phyloP scores from a whole-genome alignment of 225 moss, liverwort and hornwort species.

The Pseudisothecium myosuroides region DNA sequence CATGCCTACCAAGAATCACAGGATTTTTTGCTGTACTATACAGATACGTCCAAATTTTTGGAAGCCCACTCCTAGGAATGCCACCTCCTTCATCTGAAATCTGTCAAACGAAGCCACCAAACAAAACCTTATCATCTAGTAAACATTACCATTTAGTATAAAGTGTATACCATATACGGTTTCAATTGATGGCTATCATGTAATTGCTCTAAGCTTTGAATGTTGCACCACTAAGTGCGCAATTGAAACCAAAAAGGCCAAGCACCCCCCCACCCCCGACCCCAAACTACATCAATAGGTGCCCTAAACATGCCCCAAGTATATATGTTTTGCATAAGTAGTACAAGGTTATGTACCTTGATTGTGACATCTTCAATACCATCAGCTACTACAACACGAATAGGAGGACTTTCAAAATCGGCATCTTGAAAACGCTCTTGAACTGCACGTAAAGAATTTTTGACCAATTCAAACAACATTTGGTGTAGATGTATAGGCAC shows the following conservation, averaged over 20 bases:
- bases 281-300: background rate
- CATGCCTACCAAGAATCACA: constrained; percentile 31
- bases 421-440: constrained; percentile 80
- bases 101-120: background rate
- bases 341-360: constrained; percentile 26
- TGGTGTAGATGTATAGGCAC: constrained; percentile 82
- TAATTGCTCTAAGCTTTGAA: background rate
- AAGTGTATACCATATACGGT: background rate
- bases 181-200: background rate
- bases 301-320: background rate
- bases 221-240: background rate
- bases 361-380: constrained; percentile 82
- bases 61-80: constrained; percentile 77
- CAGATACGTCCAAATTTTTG: constrained; percentile 77
- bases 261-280: too few relatives aligned
- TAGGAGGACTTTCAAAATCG: constrained; percentile 62
- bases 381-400: constrained; percentile 80
- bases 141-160: background rate
- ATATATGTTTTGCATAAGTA: background rate
- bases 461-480: constrained; percentile 85
- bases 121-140: background rate
- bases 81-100: constrained; percentile 95
- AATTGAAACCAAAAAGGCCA: background rate
- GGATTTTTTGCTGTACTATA: constrained; percentile 76
- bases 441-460: constrained; percentile 80